Evolutionary conservation across 1,139 yeast species (phyloP), one percentile per base, ranked within the genome.

Genomic region (Blastobotrys illinoisensis): DNA sequence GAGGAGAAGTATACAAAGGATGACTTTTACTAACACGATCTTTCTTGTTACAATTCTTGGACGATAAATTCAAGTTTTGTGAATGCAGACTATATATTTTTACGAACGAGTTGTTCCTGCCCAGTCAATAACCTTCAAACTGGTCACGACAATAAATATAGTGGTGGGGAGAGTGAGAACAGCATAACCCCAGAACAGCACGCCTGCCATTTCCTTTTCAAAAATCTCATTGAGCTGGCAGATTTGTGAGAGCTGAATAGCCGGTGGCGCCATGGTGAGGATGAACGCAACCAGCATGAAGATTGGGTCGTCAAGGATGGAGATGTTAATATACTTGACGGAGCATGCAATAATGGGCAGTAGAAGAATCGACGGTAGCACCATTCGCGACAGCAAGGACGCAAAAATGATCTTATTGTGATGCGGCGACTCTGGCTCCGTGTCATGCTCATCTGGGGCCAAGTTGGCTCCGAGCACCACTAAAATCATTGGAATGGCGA

Each of bases 101-200:
- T 51, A 57, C 5, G 56, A 49, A 19, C 51, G 53, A 13, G 64
- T 60, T 11, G 58, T 59, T 6, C 73, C 73, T 0, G 76, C 72
- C 79, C 79, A 75, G 16, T 83, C 79, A 61, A 86, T 73, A 16
- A 85, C 88, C 65, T 83, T 82, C 61, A 86, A 76, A 60, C 88
- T 79, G 19, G 83, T 69, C 13, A 85, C 89, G 24, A 86, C 93
- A 62, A 86, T 84, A 53, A 79, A 69, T 48, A 86, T 85, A 2
- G 93, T 85, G n/a, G 86, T 81, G 0, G 95, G 95, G 48, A 87
- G 75, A 1, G 95, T 85, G 58, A 87, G 75, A 9, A 87, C 78
- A 21, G 81, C 93, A 63, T 87, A 87, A 5, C 95, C 95, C 88
- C 95, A 87, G 64, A 88, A 87, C 58, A 88, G 75, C n/a, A 87